phyloP scores from a whole-genome alignment of 116 monocot genomes.

The Dioscorea cayenensis region DNA sequence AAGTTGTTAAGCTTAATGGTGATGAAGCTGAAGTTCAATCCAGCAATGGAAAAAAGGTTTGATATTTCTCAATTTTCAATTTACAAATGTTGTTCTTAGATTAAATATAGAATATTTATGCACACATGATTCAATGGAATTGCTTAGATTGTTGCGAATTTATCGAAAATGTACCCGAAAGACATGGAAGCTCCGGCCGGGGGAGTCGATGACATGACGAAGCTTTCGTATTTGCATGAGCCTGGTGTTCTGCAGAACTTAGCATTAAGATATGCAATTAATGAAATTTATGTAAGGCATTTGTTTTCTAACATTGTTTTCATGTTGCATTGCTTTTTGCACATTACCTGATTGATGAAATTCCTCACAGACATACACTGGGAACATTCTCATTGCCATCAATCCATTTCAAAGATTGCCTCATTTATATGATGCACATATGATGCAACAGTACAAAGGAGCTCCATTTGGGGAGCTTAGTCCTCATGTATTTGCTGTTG shows the following conservation, averaged over 20 bases:
- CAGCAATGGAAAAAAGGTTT: constrained; percentile 73
- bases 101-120: background rate
- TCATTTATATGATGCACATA: constrained; percentile 85
- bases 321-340: background rate
- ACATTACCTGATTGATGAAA: constrained; percentile 9
- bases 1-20: constrained; percentile 66
- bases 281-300: constrained; percentile 85
- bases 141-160: constrained; percentile 49
- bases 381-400: constrained; percentile 97
- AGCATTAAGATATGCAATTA: constrained; percentile 83
- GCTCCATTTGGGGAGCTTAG: constrained; percentile 94
- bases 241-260: constrained; percentile 95
- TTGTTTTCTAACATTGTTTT: no score
- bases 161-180: constrained; percentile 89
- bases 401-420: constrained; percentile 99
- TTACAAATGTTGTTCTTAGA: background rate
- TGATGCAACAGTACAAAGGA: constrained; percentile 99
- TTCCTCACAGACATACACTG: constrained; percentile 84
- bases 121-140: background rate
- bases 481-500: constrained; percentile 99
- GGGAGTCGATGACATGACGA: constrained; percentile 99
- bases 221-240: constrained; percentile 97
- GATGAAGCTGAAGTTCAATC: constrained; percentile 62
- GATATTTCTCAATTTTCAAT: background rate
- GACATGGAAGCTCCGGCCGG: constrained; percentile 96